These are phyloP conservation scores for Cyberlindnera americana DNA, from an alignment of 805 yeast species.

Conservation along the genomic window DNA sequence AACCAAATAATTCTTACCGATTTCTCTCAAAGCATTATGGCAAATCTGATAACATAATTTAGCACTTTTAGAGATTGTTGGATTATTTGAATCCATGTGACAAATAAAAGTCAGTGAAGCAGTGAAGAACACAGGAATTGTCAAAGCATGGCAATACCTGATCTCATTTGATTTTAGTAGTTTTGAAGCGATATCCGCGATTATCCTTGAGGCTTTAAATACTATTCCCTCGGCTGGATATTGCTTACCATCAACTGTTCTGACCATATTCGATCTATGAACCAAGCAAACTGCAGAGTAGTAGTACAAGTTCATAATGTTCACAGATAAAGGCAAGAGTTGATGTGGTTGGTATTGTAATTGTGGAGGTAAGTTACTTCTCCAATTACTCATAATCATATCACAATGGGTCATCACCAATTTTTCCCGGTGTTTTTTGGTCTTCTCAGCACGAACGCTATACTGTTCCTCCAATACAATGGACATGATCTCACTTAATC, in stretches of 20 bases:
- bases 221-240: slow-evolving; percentile 54
- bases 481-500: slow-evolving; percentile 68
- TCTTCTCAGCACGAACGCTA: slow-evolving; percentile 61
- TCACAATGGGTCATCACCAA: slow-evolving; percentile 55
- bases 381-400: slow-evolving; percentile 74
- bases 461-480: slow-evolving; percentile 66
- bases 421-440: slow-evolving; percentile 41
- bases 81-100: slow-evolving; percentile 46
- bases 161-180: slow-evolving; percentile 47
- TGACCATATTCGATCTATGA: slow-evolving; percentile 63
- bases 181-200: slow-evolving; percentile 58
- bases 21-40: slow-evolving; percentile 31
- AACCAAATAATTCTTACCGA: slow-evolving; percentile 52
- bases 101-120: slow-evolving; percentile 71
- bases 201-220: slow-evolving; percentile 77
- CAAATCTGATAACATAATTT: slow-evolving; percentile 32
- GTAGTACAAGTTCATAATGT: slow-evolving; percentile 62
- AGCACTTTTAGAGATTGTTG: slow-evolving; percentile 35
- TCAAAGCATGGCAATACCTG: slow-evolving; percentile 52
- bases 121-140: slow-evolving; percentile 54
- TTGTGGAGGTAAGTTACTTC: slow-evolving; percentile 59
- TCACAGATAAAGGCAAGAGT: slow-evolving; percentile 44
- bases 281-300: slow-evolving; percentile 68
- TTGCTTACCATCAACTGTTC: slow-evolving; percentile 32
- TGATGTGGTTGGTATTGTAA: slow-evolving; percentile 61